Evolutionary conservation across 1,139 yeast species (phyloP), one percentile per base, ranked within the genome.

Genomic region (Saccharomyces hybrid): DNA sequence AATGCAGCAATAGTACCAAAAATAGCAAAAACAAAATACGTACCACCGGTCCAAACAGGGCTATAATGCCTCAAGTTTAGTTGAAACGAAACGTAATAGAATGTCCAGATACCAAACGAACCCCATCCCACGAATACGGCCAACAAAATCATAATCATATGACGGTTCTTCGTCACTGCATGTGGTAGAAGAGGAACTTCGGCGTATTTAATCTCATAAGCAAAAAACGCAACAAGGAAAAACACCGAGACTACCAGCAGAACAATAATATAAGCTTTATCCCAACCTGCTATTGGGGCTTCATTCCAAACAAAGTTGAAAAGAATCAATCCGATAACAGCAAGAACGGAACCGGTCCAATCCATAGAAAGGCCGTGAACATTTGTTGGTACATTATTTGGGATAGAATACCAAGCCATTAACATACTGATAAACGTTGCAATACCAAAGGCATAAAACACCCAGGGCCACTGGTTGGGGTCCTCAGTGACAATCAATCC

Each of bases 231-330:
- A 20, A 20, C 20, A 20, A 20, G 20, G 20, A 20, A 20, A 20
- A 20, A 20, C 20, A 20, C 20, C 20, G 20, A 20, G 20, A 79
- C 56, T 1, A 79, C 65, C 46, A 80, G 62, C 9, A 80, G 63
- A 0, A 70, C 79, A 8, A 79, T 75, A 47, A 79, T 71, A 59
- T 80, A 80, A 1, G 77, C 70, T 6, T 23, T 70, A 54, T 63
- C 57, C 84, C 83, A 81, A 1, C 83, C 81, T 9, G 67, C 78
- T 5, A 75, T 70, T 0, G 83, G 81, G 2, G 81, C 83, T 60
- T 80, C 83, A 57, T 78, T 80, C 77, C 82, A 76, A 4, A 75
- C 75, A 63, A 81, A 78, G 59, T 78, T 79, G 61, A 81, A 70
- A 30, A 80, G 60, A 2, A 80, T 71, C 50, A 80, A 65, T 0